These are phyloP conservation scores for Neofusicoccum laricinum DNA, from an alignment of 2,329 filamentous ascomycete species.

Conservation along the genomic window DNA sequence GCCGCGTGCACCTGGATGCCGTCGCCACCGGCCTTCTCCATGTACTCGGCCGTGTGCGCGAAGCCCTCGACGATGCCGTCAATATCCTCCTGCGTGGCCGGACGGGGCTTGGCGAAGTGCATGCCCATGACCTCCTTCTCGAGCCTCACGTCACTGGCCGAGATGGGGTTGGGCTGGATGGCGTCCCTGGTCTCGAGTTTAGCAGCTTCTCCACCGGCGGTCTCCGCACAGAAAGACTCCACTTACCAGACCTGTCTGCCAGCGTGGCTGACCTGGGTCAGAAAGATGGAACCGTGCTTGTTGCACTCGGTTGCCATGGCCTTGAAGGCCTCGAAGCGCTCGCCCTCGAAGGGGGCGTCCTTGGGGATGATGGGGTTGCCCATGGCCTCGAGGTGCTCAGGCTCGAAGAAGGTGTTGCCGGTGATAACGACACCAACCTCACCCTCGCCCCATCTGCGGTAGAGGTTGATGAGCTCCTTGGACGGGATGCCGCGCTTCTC, in stretches of 20 bases:
- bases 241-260: slow-evolving; percentile 52
- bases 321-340: slow-evolving; percentile 60
- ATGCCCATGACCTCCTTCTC: slow-evolving; percentile 38
- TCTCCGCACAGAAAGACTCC: no score
- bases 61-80: slow-evolving; percentile 57
- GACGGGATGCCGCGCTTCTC: slow-evolving; percentile 54
- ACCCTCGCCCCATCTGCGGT: slow-evolving; percentile 53
- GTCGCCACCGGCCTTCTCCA: slow-evolving; percentile 57
- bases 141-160: slow-evolving; percentile 46
- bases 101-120: slow-evolving; percentile 49
- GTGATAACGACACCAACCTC: slow-evolving; percentile 53
- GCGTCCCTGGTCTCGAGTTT: slow-evolving; percentile 20
- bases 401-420: slow-evolving; percentile 53
- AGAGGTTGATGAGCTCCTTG: slow-evolving; percentile 55
- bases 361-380: slow-evolving; percentile 61
- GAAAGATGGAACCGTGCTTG: slow-evolving; percentile 55
- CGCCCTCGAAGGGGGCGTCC: slow-evolving; percentile 50
- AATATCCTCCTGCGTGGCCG: slow-evolving; percentile 52
- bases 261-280: slow-evolving; percentile 62
- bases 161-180: slow-evolving; percentile 46
- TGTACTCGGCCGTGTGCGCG: slow-evolving; percentile 58
- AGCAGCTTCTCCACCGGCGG: neutral
- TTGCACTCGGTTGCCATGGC: slow-evolving; percentile 55
- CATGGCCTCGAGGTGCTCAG: slow-evolving; percentile 52
- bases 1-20: slow-evolving; percentile 42